Evolutionary conservation across 805 yeast species (phyloP), one percentile per base, ranked within the genome.

Genomic region (Suhomyces sp.): DNA sequence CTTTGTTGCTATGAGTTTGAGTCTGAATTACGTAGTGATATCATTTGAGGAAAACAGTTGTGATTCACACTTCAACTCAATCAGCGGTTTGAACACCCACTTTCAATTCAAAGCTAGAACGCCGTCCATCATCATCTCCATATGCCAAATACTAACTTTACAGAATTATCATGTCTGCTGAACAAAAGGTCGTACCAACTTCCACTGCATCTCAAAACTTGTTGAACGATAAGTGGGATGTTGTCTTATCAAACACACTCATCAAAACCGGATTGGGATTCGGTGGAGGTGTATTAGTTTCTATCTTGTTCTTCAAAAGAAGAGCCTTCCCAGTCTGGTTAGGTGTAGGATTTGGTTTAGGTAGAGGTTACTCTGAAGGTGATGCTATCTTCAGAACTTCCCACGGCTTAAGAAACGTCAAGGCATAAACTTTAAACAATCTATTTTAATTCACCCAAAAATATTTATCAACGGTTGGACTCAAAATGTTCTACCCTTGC

Each of bases 321-420:
- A 81, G 98, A 66, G 76, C 96, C 7, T 93, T 88, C 80, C 98
- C 98, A 36, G 98, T 91, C 27, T 90, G 97, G 95, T 66, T 91
- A 43, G 98, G 98, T 47, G 68, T 88, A 46, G 99, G 99, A 24
- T 91, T 93, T 54, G 99, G 99, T 48, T 76, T 90, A 44, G 99
- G 99, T 47, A 83, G 96, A 72, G 96, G 96, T 36, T 93, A 88
- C 66, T 81, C 98, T 42, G 99, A 93, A 70, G 98, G 98, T 43
- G 98, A 93, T 58, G 95, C 97, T 42, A 84, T 90, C 38, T 91
- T 93, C 77, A 83, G 97, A 69, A 76, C 87, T 10, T 58, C 54
- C 50, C 86, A 83, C 44, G 95, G 95, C 38, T 60, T 82, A 44
- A 81, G 95, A 74, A 69, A 79, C 34, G 78, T 81, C 39, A 79